These are phyloP conservation scores for Penicillium lagena DNA, from an alignment of 495 filamentous ascomycete species.

Conservation along the genomic window DNA sequence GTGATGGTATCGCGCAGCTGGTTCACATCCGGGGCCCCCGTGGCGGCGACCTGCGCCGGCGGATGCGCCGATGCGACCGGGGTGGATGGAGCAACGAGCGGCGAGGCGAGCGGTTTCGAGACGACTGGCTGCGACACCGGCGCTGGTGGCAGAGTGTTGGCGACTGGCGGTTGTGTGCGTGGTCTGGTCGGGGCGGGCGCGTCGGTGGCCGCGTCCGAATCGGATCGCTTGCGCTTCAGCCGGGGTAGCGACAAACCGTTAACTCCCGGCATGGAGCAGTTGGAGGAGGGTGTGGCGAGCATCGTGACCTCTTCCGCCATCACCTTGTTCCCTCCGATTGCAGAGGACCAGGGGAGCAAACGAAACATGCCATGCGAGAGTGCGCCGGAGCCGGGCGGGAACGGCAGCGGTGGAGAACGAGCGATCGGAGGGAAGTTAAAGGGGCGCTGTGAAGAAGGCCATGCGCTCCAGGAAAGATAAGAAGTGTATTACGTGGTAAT, in stretches of 20 bases:
- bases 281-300: slow-evolving; percentile 24
- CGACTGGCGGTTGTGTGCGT: slow-evolving; percentile 19
- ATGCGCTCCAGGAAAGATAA: slow-evolving; percentile 16
- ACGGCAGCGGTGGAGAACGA: slow-evolving; percentile 4
- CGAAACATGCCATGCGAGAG: slow-evolving; percentile 55
- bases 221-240: slow-evolving; percentile 51
- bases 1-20: slow-evolving; percentile 66
- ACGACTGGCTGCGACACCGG: slow-evolving; percentile 3
- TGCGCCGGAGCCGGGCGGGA: slow-evolving; percentile 7
- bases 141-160: no score
- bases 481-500: background rate
- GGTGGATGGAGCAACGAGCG: slow-evolving; percentile 5
- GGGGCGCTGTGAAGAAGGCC: slow-evolving; percentile 13
- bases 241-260: slow-evolving; percentile 35
- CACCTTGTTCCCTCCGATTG: slow-evolving; percentile 49
- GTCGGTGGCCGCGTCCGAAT: slow-evolving; percentile 24
- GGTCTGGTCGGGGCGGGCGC: slow-evolving; percentile 28
- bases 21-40: slow-evolving; percentile 23
- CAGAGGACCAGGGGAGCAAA: slow-evolving; percentile 48
- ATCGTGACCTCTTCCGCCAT: slow-evolving; percentile 42
- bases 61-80: slow-evolving; percentile 7
- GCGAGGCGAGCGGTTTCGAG: background rate
- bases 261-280: slow-evolving; percentile 26
- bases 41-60: slow-evolving; percentile 13
- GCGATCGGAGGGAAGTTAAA: slow-evolving; percentile 9